A percentile compares a stretch with the other conserved stretches of the same genome.
These are phyloP conservation scores for Cryphonectria japonica DNA, from an alignment of 2,329 filamentous ascomycete genomes.

Conservation along the genomic window DNA sequence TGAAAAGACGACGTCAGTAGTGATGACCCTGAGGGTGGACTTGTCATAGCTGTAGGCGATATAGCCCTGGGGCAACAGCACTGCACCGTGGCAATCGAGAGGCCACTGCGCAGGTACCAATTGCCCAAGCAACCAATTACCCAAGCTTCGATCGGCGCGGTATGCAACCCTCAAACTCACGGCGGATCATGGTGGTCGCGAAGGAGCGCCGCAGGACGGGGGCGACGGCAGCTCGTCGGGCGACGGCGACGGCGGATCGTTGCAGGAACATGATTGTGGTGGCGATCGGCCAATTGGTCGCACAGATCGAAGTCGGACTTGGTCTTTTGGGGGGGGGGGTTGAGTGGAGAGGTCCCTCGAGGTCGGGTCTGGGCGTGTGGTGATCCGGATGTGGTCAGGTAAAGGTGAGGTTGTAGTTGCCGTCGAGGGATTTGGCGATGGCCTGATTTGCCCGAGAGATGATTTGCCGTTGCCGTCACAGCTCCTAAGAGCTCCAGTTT, in stretches of 20 bases:
- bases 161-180: conserved; percentile 47
- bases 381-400: conserved; percentile 3
- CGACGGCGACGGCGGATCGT: conserved; percentile 63
- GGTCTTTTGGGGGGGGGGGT: conserved; percentile 6
- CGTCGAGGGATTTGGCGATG: conserved; percentile 29
- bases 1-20: conserved; percentile 20
- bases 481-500: conserved; percentile 14
- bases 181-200: conserved; percentile 62
- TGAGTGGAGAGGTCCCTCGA: conserved; percentile 32
- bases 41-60: background rate
- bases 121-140: conserved; percentile 25
- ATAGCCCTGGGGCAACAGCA: background rate
- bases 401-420: conserved; percentile 18
- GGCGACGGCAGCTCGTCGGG: conserved; percentile 60
- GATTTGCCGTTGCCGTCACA: conserved; percentile 23
- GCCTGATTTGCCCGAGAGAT: conserved; percentile 23
- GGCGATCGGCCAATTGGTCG: conserved; percentile 36
- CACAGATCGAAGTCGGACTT: conserved; percentile 16
- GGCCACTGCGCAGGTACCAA: conserved; percentile 32
- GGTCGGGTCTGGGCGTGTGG: conserved; percentile 30
- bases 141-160: conserved; percentile 30
- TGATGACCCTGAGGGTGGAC: background rate
- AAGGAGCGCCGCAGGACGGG: conserved; percentile 63
- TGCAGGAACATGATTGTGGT: conserved; percentile 61
- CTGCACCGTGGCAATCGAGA: background rate